These are phyloP conservation scores for Chalaropsis thielavioides DNA, from an alignment of 2,329 filamentous ascomycete species.

Conservation along the genomic window DNA sequence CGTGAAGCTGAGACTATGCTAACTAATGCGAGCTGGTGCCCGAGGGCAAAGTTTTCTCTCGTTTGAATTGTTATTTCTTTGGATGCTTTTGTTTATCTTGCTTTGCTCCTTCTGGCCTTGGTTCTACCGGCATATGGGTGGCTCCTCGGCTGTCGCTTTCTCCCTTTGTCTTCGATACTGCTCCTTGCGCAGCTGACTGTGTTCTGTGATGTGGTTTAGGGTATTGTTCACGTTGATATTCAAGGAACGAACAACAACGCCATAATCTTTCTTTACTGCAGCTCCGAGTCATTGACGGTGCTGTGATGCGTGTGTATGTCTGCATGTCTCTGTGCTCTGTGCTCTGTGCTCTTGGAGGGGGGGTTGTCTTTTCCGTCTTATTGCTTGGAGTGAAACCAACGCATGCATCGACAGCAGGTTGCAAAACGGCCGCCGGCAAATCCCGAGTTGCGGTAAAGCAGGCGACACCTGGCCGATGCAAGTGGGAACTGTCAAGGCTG, in stretches of 20 bases:
- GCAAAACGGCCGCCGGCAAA: too few species aligned
- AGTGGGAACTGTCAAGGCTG: neutral
- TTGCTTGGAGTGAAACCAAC: too few species aligned
- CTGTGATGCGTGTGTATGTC: neutral
- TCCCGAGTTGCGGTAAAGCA: neutral
- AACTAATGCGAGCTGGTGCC: constrained; percentile 11
- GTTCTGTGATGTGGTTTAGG: neutral
- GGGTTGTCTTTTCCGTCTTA: neutral
- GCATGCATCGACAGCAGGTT: too few species aligned
- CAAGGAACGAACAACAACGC: neutral
- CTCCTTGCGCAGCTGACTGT: neutral
- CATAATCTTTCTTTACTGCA: neutral
- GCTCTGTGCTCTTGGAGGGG: neutral
- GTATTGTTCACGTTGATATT: neutral
- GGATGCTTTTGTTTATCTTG: constrained; percentile 10
- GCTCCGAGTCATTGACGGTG: neutral
- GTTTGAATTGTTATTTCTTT: constrained; percentile 11
- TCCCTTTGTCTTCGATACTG: neutral
- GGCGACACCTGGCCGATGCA: neutral
- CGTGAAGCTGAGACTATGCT: constrained; percentile 3
- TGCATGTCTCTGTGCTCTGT: neutral
- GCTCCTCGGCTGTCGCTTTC: neutral
- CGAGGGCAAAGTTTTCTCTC: constrained; percentile 5
- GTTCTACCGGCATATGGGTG: neutral
- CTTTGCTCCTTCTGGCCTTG: neutral